Conservation (phyloP, 2,329 filamentous ascomycete genomes). For the Cryphonectria radicalis region DNA sequence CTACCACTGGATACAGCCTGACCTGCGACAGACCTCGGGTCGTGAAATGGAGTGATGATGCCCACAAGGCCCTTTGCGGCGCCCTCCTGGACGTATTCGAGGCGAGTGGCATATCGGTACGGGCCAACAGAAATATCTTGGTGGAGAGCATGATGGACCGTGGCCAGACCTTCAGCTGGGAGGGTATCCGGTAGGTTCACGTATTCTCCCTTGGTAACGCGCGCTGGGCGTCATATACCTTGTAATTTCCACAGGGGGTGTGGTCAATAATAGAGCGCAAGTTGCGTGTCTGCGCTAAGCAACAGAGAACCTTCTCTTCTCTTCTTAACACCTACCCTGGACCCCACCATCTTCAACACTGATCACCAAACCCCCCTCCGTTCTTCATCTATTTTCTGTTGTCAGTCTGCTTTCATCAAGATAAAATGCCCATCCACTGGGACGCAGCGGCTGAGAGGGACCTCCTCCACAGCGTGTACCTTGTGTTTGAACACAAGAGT, state of each 20-base stretch:
- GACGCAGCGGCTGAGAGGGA: background rate
- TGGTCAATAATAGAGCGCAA: background rate
- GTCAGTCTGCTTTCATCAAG: background rate
- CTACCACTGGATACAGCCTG: background rate
- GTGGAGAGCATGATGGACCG: slow-evolving; percentile 39
- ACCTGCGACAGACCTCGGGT: background rate
- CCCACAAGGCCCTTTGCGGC: slow-evolving; percentile 32
- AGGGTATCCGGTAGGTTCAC: slow-evolving; percentile 48
- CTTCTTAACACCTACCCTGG: background rate
- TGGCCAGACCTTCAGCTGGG: slow-evolving; percentile 47
- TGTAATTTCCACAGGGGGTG: background rate
- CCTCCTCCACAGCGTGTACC: background rate
- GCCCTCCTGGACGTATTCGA: slow-evolving; percentile 30
- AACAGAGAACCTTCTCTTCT: background rate
- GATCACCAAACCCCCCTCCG: background rate
- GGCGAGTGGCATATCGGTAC: slow-evolving; percentile 19
- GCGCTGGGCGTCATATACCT: background rate
- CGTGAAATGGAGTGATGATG: slow-evolving; percentile 34
- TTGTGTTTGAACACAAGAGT: background rate
- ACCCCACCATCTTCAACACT: background rate
- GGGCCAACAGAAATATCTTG: slow-evolving; percentile 39
- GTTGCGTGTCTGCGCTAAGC: background rate
- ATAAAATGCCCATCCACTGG: background rate
- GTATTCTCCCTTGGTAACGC: background rate
- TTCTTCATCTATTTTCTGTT: background rate